Conservation (phyloP, 2,329 filamentous ascomycete genomes). For the Chrysoporthe puriensis region DNA sequence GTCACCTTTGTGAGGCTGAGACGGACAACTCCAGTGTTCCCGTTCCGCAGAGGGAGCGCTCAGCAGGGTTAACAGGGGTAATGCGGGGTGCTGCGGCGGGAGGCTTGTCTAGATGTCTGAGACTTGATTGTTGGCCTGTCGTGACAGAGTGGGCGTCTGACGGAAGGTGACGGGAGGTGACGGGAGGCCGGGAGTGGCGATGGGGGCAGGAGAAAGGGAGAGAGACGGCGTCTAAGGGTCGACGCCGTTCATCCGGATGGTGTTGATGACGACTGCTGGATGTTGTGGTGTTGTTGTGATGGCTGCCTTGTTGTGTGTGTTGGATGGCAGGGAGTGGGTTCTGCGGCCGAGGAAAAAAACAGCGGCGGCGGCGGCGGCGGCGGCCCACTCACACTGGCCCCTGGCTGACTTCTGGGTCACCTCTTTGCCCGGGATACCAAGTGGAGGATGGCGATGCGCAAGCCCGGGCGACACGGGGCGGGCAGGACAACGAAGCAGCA, state of each 20-base stretch:
- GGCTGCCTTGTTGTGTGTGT: conserved; percentile 10
- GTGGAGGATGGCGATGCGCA: conserved; percentile 20
- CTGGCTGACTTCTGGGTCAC: conserved; percentile 19
- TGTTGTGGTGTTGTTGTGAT: conserved; percentile 4
- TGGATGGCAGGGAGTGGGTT: conserved; percentile 28
- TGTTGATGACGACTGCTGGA: conserved; percentile 18
- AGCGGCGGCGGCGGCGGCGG: conserved; percentile 16
- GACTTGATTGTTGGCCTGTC: conserved; percentile 34
- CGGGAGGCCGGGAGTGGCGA: conserved; percentile 20
- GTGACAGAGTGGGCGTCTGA: conserved; percentile 21
- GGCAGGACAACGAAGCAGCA: conserved; percentile 8
- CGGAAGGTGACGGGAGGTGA: conserved; percentile 24
- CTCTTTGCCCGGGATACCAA: conserved; percentile 18
- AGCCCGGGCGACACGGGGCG: conserved; percentile 2
- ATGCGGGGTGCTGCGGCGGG: conserved; percentile 36
- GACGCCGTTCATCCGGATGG: conserved; percentile 23
- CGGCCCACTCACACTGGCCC: conserved; percentile 26
- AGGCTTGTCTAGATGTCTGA: conserved; percentile 32
- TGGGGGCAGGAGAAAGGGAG: conserved; percentile 11
- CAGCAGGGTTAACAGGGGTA: conserved; percentile 33
- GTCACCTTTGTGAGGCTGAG: conserved; percentile 37
- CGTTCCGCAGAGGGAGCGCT: conserved; percentile 1
- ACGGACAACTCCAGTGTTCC: conserved; percentile 26
- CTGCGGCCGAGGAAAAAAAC: conserved; percentile 21
- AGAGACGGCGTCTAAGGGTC: conserved; percentile 16